A percentile compares a stretch with the other conserved stretches of the same genome.
Conservation (phyloP, 768 basidiomycete genomes). For the Pisolithus albus region DNA sequence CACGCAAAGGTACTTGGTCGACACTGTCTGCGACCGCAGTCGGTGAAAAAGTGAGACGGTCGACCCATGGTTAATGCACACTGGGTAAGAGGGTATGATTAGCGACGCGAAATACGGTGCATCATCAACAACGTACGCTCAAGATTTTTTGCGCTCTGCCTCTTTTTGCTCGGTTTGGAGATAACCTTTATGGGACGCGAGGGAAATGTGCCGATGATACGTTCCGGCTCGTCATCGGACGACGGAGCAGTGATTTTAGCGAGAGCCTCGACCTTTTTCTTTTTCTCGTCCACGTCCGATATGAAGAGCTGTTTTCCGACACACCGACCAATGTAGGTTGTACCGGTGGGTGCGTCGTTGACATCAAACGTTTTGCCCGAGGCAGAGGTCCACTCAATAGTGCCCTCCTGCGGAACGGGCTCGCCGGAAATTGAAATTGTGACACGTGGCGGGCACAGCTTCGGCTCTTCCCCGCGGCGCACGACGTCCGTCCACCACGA, state of each 20-base stretch:
- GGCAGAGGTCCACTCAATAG: constrained; percentile 82
- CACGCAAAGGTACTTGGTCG: constrained; percentile 92
- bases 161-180: constrained; percentile 96
- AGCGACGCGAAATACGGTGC: constrained; percentile 3
- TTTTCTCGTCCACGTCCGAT: constrained; percentile 90
- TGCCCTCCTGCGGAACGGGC: constrained; percentile 75
- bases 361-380: constrained; percentile 81
- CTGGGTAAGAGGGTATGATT: constrained; percentile 33
- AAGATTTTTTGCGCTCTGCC: constrained; percentile 87
- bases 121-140: constrained; percentile 57
- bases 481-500: constrained; percentile 88
- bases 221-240: constrained; percentile 74
- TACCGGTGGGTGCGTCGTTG: constrained; percentile 68
- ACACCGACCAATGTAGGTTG: constrained; percentile 87
- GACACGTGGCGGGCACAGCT: constrained; percentile 72
- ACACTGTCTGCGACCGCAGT: constrained; percentile 90
- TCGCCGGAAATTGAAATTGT: constrained; percentile 91
- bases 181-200: constrained; percentile 97
- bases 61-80: constrained; percentile 93
- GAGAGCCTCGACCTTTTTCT: constrained; percentile 90
- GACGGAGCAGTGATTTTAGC: constrained; percentile 82
- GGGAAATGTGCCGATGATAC: constrained; percentile 82
- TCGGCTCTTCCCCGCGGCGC: constrained; percentile 67
- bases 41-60: constrained; percentile 95
- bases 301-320: constrained; percentile 95